A percentile compares a stretch with the other conserved stretches of the same genome.
Evolutionary conservation across 768 basidiomycete genomes (phyloP).

Genomic region (Lentinula detonsa): DNA sequence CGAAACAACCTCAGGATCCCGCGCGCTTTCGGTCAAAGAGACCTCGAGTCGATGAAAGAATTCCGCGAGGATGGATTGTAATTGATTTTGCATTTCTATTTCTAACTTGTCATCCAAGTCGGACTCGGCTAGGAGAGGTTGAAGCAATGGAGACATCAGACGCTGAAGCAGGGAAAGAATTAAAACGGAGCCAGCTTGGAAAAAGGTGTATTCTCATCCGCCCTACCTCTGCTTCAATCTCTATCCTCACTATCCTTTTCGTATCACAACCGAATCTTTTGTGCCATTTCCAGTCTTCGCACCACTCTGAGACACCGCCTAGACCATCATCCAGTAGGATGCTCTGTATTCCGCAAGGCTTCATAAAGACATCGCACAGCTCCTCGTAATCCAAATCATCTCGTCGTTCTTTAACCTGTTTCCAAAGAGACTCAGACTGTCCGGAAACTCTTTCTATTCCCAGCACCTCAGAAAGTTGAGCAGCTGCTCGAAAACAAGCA

Average conservation of each 20-base stretch:
- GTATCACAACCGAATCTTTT: slow-evolving; percentile 49
- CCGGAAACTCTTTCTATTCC: slow-evolving; percentile 23
- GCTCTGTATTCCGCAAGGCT: slow-evolving; percentile 53
- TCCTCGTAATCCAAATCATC: slow-evolving; percentile 41
- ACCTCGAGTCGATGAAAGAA: neutral
- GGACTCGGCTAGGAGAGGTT: neutral
- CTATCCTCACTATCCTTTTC: slow-evolving; percentile 63
- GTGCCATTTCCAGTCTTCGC: slow-evolving; percentile 56
- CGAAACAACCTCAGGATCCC: slow-evolving; percentile 45
- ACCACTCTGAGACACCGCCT: slow-evolving; percentile 36
- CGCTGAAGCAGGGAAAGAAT: neutral
- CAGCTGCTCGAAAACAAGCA: slow-evolving; percentile 51
- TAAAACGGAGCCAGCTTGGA: slow-evolving; percentile 5
- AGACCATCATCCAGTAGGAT: slow-evolving; percentile 74
- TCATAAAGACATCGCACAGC: slow-evolving; percentile 52
- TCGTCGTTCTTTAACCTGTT: slow-evolving; percentile 46
- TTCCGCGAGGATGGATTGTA: neutral
- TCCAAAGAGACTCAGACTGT: slow-evolving; percentile 42
- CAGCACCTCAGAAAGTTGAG: slow-evolving; percentile 48
- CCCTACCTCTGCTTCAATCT: slow-evolving; percentile 63
- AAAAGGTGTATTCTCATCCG: slow-evolving; percentile 7
- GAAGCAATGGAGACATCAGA: neutral
- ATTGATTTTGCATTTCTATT: neutral
- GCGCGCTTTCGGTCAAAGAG: slow-evolving; percentile 37
- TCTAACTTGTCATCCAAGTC: neutral